phyloP scores from a whole-genome alignment of 805 yeast species.

The Saccharomycopsis fibuligera region DNA sequence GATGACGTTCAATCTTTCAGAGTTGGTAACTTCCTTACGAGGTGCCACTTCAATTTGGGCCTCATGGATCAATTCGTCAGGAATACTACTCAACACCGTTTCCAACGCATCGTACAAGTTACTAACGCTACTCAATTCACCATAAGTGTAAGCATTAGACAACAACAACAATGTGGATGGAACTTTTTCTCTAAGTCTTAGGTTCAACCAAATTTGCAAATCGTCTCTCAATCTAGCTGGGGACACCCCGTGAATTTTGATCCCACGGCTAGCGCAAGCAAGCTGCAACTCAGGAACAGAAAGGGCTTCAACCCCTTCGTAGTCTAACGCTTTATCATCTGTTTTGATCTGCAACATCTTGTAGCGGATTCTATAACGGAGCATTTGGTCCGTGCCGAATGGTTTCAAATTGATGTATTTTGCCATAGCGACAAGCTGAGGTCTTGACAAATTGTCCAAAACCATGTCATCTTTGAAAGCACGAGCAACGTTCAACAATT shows the following conservation, averaged over 20 bases:
- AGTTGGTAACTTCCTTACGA: slow-evolving; percentile 39
- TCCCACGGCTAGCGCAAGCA: slow-evolving; percentile 94
- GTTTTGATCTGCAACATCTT: slow-evolving; percentile 83
- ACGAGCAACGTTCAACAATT: slow-evolving; percentile 76
- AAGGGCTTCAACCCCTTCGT: slow-evolving; percentile 86
- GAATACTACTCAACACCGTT: slow-evolving; percentile 82
- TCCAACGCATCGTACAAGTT: slow-evolving; percentile 78
- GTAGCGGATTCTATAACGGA: slow-evolving; percentile 91
- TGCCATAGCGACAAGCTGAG: slow-evolving; percentile 88
- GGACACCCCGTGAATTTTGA: slow-evolving; percentile 68
- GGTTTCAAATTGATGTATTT: slow-evolving; percentile 87
- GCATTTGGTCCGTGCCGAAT: slow-evolving; percentile 85
- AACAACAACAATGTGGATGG: slow-evolving; percentile 86
- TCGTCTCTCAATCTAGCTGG: slow-evolving; percentile 81
- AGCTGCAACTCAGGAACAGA: slow-evolving; percentile 72
- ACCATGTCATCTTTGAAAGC: slow-evolving; percentile 90
- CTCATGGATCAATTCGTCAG: slow-evolving; percentile 92
- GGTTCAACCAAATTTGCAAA: slow-evolving; percentile 79
- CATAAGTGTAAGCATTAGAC: slow-evolving; percentile 85
- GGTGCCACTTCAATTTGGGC: slow-evolving; percentile 82
- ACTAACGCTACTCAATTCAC: slow-evolving; percentile 50
- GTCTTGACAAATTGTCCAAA: slow-evolving; percentile 84
- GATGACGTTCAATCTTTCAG: slow-evolving; percentile 63
- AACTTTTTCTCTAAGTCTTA: slow-evolving; percentile 81
- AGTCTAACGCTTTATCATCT: slow-evolving; percentile 87